A percentile compares a stretch with the other conserved stretches of the same genome.
Conservation (phyloP, 805 yeast species). For the Saccharomycopsis olivae region DNA sequence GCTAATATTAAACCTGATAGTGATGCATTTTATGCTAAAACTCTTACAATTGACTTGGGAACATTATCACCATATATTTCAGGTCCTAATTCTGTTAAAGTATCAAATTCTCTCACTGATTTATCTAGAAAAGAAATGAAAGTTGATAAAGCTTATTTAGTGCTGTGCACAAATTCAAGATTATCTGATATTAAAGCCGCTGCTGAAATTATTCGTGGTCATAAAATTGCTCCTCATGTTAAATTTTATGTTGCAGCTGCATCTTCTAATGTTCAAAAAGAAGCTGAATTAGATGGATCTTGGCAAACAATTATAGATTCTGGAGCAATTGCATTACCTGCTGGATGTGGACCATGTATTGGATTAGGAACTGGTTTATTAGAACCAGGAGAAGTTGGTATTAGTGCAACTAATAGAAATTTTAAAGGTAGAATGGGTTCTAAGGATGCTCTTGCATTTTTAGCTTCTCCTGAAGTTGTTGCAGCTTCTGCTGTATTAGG, state of each 20-base stretch:
- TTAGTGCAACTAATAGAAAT: conserved; percentile 96
- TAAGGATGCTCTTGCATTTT: conserved; percentile 87
- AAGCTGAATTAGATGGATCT: conserved; percentile 84
- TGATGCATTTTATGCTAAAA: conserved; percentile 84
- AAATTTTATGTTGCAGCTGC: conserved; percentile 98
- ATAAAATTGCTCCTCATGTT: conserved; percentile 78
- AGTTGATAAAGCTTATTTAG: conserved; percentile 90
- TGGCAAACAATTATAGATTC: conserved; percentile 87
- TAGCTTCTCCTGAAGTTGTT: conserved; percentile 96
- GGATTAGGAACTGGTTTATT: conserved; percentile 92
- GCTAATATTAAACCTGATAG: conserved; percentile 40
- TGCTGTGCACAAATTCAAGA: conserved; percentile 96
- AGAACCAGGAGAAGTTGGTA: conserved; percentile 95
- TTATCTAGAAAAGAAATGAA: conserved; percentile 63
- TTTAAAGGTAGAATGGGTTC: conserved; percentile 99
- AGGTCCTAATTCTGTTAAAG: conserved; percentile 96
- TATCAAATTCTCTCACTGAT: conserved; percentile 68
- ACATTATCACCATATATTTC: conserved; percentile 82
- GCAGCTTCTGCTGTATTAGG: conserved; percentile 98
- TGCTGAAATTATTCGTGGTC: conserved; percentile 75
- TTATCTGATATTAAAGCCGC: conserved; percentile 90
- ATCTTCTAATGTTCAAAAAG: conserved; percentile 82
- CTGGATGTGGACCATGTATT: conserved; percentile 99
- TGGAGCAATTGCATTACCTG: conserved; percentile 91
- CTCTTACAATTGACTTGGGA: conserved; percentile 66